Evolutionary conservation across 371 early-diverging fungal species (phyloP), one percentile per base, ranked within the genome.

Genomic region (Haplosporangium sp.): DNA sequence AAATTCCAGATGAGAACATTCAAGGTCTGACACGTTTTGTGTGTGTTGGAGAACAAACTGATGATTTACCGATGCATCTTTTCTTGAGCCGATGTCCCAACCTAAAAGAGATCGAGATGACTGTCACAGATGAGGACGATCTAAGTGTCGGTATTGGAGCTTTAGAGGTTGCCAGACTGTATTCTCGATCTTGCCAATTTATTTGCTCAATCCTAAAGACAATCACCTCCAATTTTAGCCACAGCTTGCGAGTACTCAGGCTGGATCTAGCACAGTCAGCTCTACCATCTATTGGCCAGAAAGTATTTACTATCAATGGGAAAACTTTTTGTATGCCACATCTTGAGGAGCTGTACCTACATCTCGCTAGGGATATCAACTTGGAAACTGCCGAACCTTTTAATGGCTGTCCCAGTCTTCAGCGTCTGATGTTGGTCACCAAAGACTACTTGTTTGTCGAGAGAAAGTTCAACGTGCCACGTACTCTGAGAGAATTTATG

Each of bases 41-140:
- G 6, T 55, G 37, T 37, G 11, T 38, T 8, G 2, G 6, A 20
- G 48, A 37, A 8, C 37, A 2, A 48, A 11, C 17, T 10, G 19
- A 8, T 6, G 9, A n/a, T 1, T 10, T 42, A 2, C 37, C 60
- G 4, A n/a, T 13, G 15, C 52, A 58, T 3, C 2, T 11, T 8
- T 70, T 70, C 10, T 20, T 70, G 3, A 5, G 52, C 0, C 58
- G 52, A 5, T 63, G 71, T 39, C 59, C 52, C 39, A 47, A 59
- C 6, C 64, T 70, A 42, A 58, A 27, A 40, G 71, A 70, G 44
- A 58, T 70, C 38, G 64, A 70, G 64, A 63, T 70, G 63, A 19
- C 63, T n/a, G 52, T 70, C 39, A 38, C 19, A 35, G 11, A 44
- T n/a, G 6, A 40, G n/a, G 7, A 10, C 1, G 71, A 70, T 8